phyloP scores from a whole-genome alignment of 1,284 basidiomycete species.

The Moniliophthora roreri region DNA sequence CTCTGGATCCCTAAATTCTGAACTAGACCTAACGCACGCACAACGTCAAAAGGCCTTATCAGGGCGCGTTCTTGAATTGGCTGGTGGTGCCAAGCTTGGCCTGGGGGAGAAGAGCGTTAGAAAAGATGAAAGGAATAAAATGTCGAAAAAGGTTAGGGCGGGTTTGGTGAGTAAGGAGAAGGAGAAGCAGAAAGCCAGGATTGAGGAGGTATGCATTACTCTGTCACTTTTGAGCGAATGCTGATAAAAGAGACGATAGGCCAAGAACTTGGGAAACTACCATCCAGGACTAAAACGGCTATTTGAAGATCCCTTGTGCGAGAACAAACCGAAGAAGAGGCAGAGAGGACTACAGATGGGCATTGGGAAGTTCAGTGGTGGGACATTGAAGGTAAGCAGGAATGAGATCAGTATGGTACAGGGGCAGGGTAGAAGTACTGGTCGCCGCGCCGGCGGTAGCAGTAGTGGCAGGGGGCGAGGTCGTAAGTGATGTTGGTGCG shows the following conservation, averaged over 20 bases:
- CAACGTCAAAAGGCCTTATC: conserved; percentile 69
- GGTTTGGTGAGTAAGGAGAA: conserved; percentile 63
- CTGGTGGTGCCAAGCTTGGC: conserved; percentile 65
- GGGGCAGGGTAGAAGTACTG: conserved; percentile 22
- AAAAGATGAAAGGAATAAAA: conserved; percentile 61
- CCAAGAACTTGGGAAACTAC: conserved; percentile 79
- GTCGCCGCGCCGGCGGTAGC: conserved; percentile 14
- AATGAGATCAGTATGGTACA: conserved; percentile 54
- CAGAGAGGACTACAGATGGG: conserved; percentile 71
- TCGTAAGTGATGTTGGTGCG: conserved; percentile 6
- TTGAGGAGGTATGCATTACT: conserved; percentile 59
- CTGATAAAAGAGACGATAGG: conserved; percentile 36
- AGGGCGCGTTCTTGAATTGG: conserved; percentile 70
- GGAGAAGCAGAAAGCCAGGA: conserved; percentile 47
- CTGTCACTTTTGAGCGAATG: conserved; percentile 12
- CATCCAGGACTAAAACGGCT: conserved; percentile 72
- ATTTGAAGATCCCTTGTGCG: conserved; percentile 43
- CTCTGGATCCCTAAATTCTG: conserved; percentile 65
- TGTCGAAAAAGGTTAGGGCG: conserved; percentile 67
- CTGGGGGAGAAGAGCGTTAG: conserved; percentile 65
- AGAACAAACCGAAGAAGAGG: conserved; percentile 42
- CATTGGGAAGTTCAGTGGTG: conserved; percentile 70
- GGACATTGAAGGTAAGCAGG: conserved; percentile 60
- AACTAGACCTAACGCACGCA: conserved; percentile 60
- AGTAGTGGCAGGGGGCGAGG: conserved; percentile 14